These are phyloP conservation scores for Podaxis pistillaris DNA, from an alignment of 768 basidiomycete species.

Conservation along the genomic window DNA sequence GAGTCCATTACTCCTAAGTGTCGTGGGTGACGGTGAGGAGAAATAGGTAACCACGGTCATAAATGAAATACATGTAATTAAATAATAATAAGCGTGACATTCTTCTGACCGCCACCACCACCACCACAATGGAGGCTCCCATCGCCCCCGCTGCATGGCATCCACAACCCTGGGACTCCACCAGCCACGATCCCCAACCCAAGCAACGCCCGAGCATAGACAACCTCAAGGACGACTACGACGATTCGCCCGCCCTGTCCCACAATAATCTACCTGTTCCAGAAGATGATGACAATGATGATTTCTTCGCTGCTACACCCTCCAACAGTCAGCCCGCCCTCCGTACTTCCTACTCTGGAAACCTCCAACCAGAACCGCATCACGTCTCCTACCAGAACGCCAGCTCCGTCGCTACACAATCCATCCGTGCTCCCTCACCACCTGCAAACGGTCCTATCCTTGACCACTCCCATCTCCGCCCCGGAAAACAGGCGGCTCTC, in stretches of 20 bases:
- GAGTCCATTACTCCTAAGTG: constrained; percentile 42
- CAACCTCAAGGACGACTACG: constrained; percentile 24
- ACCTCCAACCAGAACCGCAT: constrained; percentile 23
- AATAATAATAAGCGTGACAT: constrained; percentile 13
- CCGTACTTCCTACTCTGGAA: constrained; percentile 31
- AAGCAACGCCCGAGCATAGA: constrained; percentile 22
- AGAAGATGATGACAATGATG: constrained; percentile 48
- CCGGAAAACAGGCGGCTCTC: constrained; percentile 89
- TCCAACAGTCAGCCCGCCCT: constrained; percentile 28
- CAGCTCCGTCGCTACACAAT: constrained; percentile 48
- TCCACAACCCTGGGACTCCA: constrained; percentile 12
- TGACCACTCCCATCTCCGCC: constrained; percentile 90
- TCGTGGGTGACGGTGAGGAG: constrained; percentile 4
- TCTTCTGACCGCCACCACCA: constrained; percentile 16
- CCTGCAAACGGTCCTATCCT: constrained; percentile 67
- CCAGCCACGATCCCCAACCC: constrained; percentile 9
- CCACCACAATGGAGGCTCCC: constrained; percentile 9
- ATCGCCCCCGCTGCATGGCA: constrained; percentile 5
- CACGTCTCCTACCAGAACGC: constrained; percentile 29
- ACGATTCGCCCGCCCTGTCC: constrained; percentile 34
- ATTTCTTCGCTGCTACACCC: constrained; percentile 42
- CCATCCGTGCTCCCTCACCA: constrained; percentile 66
- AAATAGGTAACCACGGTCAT: neutral
- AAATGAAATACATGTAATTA: neutral
- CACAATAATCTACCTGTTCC: constrained; percentile 37